Conservation (phyloP, 2,329 filamentous ascomycete genomes). For the Aspergillus sp. region DNA sequence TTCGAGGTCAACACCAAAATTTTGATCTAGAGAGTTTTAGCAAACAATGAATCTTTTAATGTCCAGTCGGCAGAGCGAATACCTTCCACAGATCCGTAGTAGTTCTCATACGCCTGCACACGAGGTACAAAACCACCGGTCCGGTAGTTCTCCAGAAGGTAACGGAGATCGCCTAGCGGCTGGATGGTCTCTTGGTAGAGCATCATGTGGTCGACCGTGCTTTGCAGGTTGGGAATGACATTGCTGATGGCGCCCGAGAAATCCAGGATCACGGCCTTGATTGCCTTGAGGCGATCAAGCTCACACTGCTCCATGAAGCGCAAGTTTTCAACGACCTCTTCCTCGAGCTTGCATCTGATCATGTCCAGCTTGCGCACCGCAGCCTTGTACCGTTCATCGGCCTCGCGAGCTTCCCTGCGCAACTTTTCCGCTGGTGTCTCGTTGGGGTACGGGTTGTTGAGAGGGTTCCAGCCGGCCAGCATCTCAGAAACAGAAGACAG, state of each 20-base stretch:
- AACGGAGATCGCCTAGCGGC: slow-evolving; percentile 83
- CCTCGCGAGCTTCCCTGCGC: slow-evolving; percentile 82
- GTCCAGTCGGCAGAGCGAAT: slow-evolving; percentile 17
- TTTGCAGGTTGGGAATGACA: slow-evolving; percentile 93
- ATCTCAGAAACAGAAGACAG: slow-evolving; percentile 86
- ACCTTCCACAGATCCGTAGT: slow-evolving; percentile 94
- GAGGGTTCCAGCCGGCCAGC: slow-evolving; percentile 85
- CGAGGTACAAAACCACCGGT: slow-evolving; percentile 90
- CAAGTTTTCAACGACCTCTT: slow-evolving; percentile 88
- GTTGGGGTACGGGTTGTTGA: slow-evolving; percentile 88
- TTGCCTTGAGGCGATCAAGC: slow-evolving; percentile 90
- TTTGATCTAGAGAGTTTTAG: slow-evolving; percentile 66
- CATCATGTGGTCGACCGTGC: slow-evolving; percentile 98
- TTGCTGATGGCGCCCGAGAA: slow-evolving; percentile 98
- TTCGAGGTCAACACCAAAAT: slow-evolving; percentile 97
- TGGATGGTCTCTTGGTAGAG: slow-evolving; percentile 99
- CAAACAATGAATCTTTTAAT: not conserved
- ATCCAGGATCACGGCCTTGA: slow-evolving; percentile 96
- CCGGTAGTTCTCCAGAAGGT: slow-evolving; percentile 93
- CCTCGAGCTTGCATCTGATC: slow-evolving; percentile 90
- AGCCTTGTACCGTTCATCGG: slow-evolving; percentile 91
- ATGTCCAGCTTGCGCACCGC: slow-evolving; percentile 84
- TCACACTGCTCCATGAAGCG: slow-evolving; percentile 98
- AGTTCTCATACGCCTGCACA: slow-evolving; percentile 95
- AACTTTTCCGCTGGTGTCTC: slow-evolving; percentile 87